These are phyloP conservation scores for Halenospora varia DNA, from an alignment of 495 filamentous ascomycete genomes.

Conservation along the genomic window DNA sequence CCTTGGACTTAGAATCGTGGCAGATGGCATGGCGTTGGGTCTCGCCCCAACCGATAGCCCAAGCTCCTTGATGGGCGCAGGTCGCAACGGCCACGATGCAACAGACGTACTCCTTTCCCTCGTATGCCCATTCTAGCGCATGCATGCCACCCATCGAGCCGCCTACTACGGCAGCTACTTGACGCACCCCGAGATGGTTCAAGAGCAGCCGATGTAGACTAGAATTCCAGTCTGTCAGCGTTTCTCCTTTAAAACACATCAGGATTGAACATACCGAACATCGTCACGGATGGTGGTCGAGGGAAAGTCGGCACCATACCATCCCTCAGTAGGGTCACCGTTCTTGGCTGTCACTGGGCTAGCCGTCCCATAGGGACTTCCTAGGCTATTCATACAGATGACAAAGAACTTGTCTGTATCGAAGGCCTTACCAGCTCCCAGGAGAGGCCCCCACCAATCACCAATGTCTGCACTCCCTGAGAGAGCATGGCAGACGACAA, in stretches of 20 bases:
- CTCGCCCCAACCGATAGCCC: conserved; percentile 37
- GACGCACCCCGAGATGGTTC: conserved; percentile 30
- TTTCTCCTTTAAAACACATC: background rate
- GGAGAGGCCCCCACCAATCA: conserved; percentile 35
- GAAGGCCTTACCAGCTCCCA: conserved; percentile 31
- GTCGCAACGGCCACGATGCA: conserved; percentile 34
- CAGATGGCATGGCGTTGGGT: conserved; percentile 33
- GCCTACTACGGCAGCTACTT: conserved; percentile 32
- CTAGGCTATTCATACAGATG: conserved; percentile 34
- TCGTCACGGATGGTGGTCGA: conserved; percentile 36
- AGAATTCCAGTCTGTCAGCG: background rate
- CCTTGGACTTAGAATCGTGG: conserved; percentile 28
- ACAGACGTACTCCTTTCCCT: conserved; percentile 27
- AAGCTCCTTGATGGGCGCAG: conserved; percentile 31
- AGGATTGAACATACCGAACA: conserved; percentile 26
- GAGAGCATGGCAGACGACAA: conserved; percentile 37
- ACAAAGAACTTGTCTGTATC: conserved; percentile 34
- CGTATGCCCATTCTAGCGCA: conserved; percentile 35
- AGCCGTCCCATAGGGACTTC: conserved; percentile 34
- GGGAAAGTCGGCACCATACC: conserved; percentile 33
- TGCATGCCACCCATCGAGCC: conserved; percentile 38
- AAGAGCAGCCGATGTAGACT: conserved; percentile 34
- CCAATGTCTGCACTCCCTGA: conserved; percentile 34
- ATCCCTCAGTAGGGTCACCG: conserved; percentile 15
- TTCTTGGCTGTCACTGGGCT: conserved; percentile 29